These are phyloP conservation scores for Venturia asperata DNA, from an alignment of 2,329 filamentous ascomycete genomes.

Conservation along the genomic window DNA sequence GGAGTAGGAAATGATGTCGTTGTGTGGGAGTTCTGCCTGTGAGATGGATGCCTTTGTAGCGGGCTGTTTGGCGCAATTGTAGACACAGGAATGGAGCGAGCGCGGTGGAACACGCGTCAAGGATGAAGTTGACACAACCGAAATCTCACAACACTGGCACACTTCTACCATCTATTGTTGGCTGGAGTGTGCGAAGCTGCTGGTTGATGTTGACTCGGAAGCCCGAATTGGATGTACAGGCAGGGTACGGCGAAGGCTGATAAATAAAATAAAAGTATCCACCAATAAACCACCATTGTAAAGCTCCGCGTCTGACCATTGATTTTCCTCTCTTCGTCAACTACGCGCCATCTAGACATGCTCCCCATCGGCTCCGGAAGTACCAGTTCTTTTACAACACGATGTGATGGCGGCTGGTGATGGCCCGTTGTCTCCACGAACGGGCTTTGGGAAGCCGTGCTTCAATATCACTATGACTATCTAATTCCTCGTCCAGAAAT, in stretches of 20 bases:
- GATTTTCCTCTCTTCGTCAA: neutral
- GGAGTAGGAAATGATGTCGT: neutral
- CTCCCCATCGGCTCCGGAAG: neutral
- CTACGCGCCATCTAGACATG: neutral
- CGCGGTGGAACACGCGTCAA: neutral
- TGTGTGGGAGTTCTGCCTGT: neutral
- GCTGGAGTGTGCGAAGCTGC: neutral
- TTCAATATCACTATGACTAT: neutral
- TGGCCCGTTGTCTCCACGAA: neutral
- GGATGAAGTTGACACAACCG: neutral
- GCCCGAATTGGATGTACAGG: neutral
- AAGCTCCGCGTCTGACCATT: neutral
- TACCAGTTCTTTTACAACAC: too few species aligned
- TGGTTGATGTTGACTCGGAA: neutral
- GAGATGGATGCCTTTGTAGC: constrained; percentile 9
- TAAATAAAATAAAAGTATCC: neutral
- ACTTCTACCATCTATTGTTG: neutral
- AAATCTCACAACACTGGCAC: neutral
- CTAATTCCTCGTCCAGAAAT: neutral
- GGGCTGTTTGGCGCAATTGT: neutral
- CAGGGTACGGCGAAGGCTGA: neutral
- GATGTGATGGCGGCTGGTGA: neutral
- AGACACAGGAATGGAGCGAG: neutral
- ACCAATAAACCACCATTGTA: neutral
- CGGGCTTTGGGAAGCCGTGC: neutral